phyloP scores from a whole-genome alignment of 2,329 filamentous ascomycete species.

The Diaporthe sp. region DNA sequence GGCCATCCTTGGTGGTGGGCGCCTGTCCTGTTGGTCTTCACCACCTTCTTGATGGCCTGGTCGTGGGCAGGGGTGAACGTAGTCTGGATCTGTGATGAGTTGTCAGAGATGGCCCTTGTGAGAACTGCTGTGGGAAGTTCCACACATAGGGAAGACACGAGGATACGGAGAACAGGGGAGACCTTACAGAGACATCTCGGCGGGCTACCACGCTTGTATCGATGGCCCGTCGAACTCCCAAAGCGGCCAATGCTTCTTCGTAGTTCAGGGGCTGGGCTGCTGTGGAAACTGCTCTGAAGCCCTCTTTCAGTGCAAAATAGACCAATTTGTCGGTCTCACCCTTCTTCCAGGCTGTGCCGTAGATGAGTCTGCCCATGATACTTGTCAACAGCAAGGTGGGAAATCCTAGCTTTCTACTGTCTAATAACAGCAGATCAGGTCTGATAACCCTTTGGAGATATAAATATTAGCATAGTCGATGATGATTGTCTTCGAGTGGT shows the following conservation, averaged over 20 bases:
- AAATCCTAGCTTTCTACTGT: neutral
- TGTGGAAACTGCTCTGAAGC: slow-evolving; percentile 82
- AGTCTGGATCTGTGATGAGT: slow-evolving; percentile 75
- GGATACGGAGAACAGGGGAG: slow-evolving; percentile 6
- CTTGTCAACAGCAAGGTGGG: neutral
- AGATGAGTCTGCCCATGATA: slow-evolving; percentile 61
- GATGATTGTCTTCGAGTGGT: neutral
- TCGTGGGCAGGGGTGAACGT: slow-evolving; percentile 78
- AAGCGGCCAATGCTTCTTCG: slow-evolving; percentile 77
- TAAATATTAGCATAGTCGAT: neutral
- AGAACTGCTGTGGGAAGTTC: slow-evolving; percentile 17
- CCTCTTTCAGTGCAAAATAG: slow-evolving; percentile 73
- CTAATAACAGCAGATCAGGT: neutral
- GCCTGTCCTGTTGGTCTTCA: neutral
- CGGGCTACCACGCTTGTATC: slow-evolving; percentile 65
- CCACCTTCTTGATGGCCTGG: slow-evolving; percentile 57
- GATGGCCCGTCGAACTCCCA: slow-evolving; percentile 74
- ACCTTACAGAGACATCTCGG: slow-evolving; percentile 15
- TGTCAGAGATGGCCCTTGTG: slow-evolving; percentile 30
- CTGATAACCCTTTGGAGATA: neutral
- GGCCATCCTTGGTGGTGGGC: neutral
- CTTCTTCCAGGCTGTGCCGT: slow-evolving; percentile 91
- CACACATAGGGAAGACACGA: neutral
- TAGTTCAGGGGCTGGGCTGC: slow-evolving; percentile 85
- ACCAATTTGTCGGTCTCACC: slow-evolving; percentile 76